Evolutionary conservation across 768 basidiomycete genomes (phyloP).

Genomic region (Lentinula sp.): DNA sequence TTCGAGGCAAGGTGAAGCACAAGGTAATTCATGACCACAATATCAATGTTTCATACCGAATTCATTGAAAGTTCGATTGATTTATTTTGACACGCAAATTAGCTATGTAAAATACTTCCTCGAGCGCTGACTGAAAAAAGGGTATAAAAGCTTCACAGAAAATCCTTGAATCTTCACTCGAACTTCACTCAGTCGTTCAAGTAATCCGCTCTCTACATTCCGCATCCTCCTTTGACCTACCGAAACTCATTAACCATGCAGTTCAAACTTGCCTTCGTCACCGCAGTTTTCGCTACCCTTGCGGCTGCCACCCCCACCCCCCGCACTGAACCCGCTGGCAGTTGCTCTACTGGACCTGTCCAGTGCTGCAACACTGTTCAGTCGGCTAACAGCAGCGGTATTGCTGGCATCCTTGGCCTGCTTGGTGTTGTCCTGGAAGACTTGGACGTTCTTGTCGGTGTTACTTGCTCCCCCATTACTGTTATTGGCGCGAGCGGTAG

Average conservation of each 20-base stretch:
- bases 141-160: not conserved
- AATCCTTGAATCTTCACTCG: not conserved
- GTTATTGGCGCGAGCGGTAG: conserved; percentile 3
- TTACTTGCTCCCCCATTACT: conserved; percentile 8
- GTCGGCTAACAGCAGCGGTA: not conserved
- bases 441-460: conserved; percentile 4
- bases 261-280: not conserved
- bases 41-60: too few relatives aligned
- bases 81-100: too few relatives aligned
- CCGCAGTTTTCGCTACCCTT: not conserved
- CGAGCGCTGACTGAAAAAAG: not conserved
- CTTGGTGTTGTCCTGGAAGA: conserved; percentile 7
- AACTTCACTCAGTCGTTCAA: not conserved
- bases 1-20: not conserved
- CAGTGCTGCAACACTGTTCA: conserved; percentile 5
- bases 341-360: conserved; percentile 1
- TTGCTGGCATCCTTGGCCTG: not conserved
- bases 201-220: not conserved
- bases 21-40: not conserved
- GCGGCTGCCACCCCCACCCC: not conserved
- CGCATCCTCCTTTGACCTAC: not conserved
- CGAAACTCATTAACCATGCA: not conserved
- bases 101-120: not conserved
- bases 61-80: too few relatives aligned
- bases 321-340: not conserved